These are phyloP conservation scores for Vitellaria paradoxa DNA, from an alignment of 179 eudicot species.

Conservation along the genomic window DNA sequence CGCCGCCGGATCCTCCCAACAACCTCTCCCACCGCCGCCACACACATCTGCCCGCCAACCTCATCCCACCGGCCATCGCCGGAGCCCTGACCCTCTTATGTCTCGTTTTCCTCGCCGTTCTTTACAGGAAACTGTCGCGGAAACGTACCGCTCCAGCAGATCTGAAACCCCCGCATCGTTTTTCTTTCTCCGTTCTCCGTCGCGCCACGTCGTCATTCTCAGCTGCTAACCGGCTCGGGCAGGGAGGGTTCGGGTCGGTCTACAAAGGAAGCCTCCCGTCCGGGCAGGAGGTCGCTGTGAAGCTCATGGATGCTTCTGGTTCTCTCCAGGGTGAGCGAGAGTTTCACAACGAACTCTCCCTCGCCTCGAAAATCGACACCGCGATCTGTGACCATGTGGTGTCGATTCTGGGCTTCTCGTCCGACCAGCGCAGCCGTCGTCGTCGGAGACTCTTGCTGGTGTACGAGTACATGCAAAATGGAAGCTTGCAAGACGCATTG, in stretches of 20 bases:
- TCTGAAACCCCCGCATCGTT: conserved; percentile 45
- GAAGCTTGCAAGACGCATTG: conserved; percentile 82
- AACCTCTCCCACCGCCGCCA: conserved; percentile 29
- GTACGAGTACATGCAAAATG: conserved; percentile 75
- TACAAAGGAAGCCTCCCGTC: conserved; percentile 52
- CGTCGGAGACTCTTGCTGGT: conserved; percentile 49
- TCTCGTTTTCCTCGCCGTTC: conserved; percentile 35
- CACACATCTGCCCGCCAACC: conserved; percentile 3
- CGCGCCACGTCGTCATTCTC: conserved; percentile 65
- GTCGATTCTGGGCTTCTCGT: conserved; percentile 58
- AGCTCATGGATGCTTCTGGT: conserved; percentile 65
- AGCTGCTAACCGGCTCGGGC: conserved; percentile 60
- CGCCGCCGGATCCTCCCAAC: conserved; percentile 32
- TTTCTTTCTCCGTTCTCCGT: conserved; percentile 52
- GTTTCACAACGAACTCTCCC: conserved; percentile 72
- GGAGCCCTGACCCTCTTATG: conserved; percentile 34
- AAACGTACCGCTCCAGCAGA: conserved; percentile 64
- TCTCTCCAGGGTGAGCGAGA: conserved; percentile 79
- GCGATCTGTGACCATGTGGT: conserved; percentile 44
- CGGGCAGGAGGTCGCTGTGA: conserved; percentile 64
- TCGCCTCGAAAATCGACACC: conserved; percentile 44
- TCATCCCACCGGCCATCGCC: conserved; percentile 36
- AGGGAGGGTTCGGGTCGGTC: conserved; percentile 93
- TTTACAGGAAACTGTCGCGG: conserved; percentile 53
- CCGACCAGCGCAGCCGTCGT: conserved; percentile 23